phyloP scores from a whole-genome alignment of 2,329 filamentous ascomycete genomes.

The Huntiella decipiens region DNA sequence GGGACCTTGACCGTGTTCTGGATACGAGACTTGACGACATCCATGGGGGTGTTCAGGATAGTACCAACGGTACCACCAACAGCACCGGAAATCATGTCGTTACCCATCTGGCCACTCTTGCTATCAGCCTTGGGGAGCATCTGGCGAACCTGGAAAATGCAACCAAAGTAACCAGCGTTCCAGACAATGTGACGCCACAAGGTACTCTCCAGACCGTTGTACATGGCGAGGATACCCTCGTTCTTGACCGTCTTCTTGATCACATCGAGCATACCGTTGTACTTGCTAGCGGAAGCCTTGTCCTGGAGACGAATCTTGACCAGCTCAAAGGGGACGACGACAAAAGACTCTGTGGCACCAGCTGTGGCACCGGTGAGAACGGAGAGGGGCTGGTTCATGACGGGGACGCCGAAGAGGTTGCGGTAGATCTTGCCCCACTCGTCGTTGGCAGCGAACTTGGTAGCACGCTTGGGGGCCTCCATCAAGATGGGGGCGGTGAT shows the following conservation, averaged over 20 bases:
- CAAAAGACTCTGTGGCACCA: conserved; percentile 87
- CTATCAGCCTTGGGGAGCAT: conserved; percentile 64
- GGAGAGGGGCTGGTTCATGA: conserved; percentile 85
- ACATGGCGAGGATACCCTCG: conserved; percentile 74
- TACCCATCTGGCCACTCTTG: conserved; percentile 64
- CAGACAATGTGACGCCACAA: conserved; percentile 82
- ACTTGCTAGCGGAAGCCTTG: conserved; percentile 77
- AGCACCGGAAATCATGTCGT: conserved; percentile 72
- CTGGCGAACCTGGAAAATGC: conserved; percentile 88
- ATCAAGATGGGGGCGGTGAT: conserved; percentile 93
- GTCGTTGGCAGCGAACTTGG: conserved; percentile 98
- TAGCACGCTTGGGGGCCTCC: conserved; percentile 85
- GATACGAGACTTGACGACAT: conserved; percentile 95
- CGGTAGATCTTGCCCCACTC: conserved; percentile 94
- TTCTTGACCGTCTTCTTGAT: conserved; percentile 63
- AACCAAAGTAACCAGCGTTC: conserved; percentile 95
- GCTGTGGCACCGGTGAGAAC: conserved; percentile 86
- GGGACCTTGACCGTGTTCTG: conserved; percentile 77
- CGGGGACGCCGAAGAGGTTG: conserved; percentile 59
- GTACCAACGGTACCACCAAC: conserved; percentile 80
- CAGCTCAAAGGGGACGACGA: conserved; percentile 94
- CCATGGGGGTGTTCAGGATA: conserved; percentile 84
- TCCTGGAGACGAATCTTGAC: conserved; percentile 98
- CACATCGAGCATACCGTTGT: conserved; percentile 64
- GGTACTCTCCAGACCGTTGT: conserved; percentile 92